Percentiles rank a stretch among this genome's conserved stretches.
phyloP scores from a whole-genome alignment of 1,284 basidiomycete species.

The Austroboletus rostrupii region DNA sequence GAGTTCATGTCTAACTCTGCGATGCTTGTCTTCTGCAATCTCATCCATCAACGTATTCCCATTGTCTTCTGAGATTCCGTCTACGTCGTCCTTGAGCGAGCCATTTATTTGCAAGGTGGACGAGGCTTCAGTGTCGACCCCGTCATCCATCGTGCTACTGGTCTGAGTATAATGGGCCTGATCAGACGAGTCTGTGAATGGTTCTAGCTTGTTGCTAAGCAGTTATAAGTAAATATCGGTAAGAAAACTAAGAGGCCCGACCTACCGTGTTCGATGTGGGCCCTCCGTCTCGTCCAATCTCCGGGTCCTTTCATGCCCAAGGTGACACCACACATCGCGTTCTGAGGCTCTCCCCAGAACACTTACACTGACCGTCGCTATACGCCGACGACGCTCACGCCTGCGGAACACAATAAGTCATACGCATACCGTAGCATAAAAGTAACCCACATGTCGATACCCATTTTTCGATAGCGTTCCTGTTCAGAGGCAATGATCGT shows the following conservation, averaged over 20 bases:
- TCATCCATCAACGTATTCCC: conserved; percentile 58
- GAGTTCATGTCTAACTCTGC: conserved; percentile 78
- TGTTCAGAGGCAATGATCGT: conserved; percentile 61
- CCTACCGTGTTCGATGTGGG: conserved; percentile 74
- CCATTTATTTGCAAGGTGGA: conserved; percentile 17
- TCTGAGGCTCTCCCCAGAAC: conserved; percentile 58
- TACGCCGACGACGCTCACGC: conserved; percentile 65
- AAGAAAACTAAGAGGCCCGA: background rate
- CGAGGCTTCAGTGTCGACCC: conserved; percentile 12
- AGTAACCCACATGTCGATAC: conserved; percentile 58
- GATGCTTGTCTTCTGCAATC: conserved; percentile 72
- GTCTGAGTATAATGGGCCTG: background rate
- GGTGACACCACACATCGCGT: conserved; percentile 74
- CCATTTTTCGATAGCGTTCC: conserved; percentile 64
- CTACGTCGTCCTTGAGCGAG: conserved; percentile 18
- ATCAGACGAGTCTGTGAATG: conserved; percentile 40
- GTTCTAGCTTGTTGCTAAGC: conserved; percentile 69
- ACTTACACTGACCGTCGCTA: conserved; percentile 60
- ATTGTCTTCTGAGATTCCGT: conserved; percentile 14
- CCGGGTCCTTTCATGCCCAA: conserved; percentile 55
- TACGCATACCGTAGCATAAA: background rate
- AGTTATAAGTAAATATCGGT: background rate
- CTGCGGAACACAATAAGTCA: conserved; percentile 36
- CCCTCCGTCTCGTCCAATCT: conserved; percentile 86
- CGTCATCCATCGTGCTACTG: conserved; percentile 3